Conservation (phyloP, 140 eudicot species). For the Oenanthe javanica region DNA sequence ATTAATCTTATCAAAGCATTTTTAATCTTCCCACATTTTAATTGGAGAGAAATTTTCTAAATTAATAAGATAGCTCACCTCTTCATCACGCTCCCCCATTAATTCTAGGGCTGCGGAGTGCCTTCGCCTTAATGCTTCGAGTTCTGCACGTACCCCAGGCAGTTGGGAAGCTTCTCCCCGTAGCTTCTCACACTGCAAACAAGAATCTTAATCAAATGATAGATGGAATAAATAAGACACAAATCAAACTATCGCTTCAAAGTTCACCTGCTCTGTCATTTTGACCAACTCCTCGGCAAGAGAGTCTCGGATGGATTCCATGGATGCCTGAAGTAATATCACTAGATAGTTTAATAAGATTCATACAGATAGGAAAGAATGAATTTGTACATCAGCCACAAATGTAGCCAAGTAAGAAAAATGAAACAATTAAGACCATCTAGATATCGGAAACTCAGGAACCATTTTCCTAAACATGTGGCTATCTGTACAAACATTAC, state of each 20-base stretch:
- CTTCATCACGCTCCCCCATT: conserved; percentile 98
- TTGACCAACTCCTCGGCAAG: conserved; percentile 94
- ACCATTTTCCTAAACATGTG: background rate
- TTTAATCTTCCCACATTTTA: no score
- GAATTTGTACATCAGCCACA: background rate
- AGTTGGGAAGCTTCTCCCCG: conserved; percentile 64
- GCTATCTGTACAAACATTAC: background rate
- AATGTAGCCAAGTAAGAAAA: background rate
- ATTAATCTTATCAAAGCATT: no score
- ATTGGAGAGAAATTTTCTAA: background rate
- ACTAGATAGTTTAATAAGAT: background rate
- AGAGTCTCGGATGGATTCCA: conserved; percentile 89
- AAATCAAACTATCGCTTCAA: background rate
- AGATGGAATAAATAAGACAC: background rate
- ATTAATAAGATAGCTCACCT: conserved; percentile 39
- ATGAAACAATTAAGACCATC: background rate
- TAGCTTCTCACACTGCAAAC: conserved; percentile 70
- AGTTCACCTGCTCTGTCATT: conserved; percentile 67
- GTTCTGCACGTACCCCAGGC: conserved; percentile 76
- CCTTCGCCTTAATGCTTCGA: conserved; percentile 77
- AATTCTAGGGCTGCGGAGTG: conserved; percentile 91
- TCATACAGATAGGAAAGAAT: background rate
- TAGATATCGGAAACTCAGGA: background rate
- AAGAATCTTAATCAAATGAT: background rate
- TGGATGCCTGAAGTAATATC: conserved; percentile 48